Conservation (phyloP, 1,284 basidiomycete genomes). For the Phellopilus nigrolimitatus region DNA sequence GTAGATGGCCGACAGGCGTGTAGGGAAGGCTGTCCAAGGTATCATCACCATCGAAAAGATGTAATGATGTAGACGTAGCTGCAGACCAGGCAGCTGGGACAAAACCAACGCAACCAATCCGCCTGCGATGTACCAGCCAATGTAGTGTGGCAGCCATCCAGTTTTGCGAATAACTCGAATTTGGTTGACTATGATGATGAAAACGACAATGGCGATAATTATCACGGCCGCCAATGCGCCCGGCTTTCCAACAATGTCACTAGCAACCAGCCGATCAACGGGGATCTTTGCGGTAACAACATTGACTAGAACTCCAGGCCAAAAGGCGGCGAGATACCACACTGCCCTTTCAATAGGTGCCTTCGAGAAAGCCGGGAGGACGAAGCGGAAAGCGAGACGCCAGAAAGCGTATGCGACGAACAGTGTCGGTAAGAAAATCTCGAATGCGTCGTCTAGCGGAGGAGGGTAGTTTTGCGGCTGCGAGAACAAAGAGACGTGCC, state of each 20-base stretch:
- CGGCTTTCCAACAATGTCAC: constrained; percentile 63
- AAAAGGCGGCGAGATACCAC: constrained; percentile 75
- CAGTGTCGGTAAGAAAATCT: constrained; percentile 72
- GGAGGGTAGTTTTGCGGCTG: constrained; percentile 71
- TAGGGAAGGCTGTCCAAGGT: constrained; percentile 78
- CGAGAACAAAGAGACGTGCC: constrained; percentile 81
- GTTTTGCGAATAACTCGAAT: constrained; percentile 79
- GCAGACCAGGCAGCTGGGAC: constrained; percentile 63
- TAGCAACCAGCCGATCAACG: constrained; percentile 64
- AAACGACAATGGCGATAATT: constrained; percentile 63
- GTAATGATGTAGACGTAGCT: constrained; percentile 71
- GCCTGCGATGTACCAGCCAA: constrained; percentile 64
- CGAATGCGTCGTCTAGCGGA: constrained; percentile 63
- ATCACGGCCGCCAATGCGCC: constrained; percentile 72
- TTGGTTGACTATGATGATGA: constrained; percentile 66
- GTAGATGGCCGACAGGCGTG: constrained; percentile 71
- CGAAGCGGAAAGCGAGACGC: constrained; percentile 72
- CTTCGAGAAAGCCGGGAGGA: constrained; percentile 63
- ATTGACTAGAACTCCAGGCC: constrained; percentile 73
- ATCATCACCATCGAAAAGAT: constrained; percentile 72
- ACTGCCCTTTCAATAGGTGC: constrained; percentile 70
- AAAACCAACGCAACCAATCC: constrained; percentile 64
- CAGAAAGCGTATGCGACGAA: constrained; percentile 82
- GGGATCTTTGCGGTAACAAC: constrained; percentile 66
- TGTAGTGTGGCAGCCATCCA: constrained; percentile 74